These are phyloP conservation scores for Yamadazyma buinensis DNA, from an alignment of 1,139 yeast genomes.

Conservation along the genomic window DNA sequence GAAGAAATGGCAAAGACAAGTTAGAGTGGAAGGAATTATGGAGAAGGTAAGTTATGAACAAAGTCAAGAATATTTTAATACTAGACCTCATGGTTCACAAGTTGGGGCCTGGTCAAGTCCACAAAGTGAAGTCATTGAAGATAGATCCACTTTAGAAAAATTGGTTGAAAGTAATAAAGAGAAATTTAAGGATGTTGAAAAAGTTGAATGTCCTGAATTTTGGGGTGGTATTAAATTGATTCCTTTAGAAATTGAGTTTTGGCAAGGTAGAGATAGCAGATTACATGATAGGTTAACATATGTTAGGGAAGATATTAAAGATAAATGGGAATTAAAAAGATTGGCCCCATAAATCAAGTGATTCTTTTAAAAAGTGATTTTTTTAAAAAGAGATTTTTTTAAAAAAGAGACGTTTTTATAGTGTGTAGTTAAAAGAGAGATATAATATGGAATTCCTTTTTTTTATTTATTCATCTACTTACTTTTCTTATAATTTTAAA, in stretches of 20 bases:
- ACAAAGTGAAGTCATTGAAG: conserved; percentile 60
- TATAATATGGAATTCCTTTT: too few species aligned
- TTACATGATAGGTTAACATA: conserved; percentile 87
- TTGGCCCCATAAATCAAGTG: conserved; percentile 72
- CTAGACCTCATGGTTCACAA: conserved; percentile 89
- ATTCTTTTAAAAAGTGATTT: too few species aligned
- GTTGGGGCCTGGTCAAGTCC: conserved; percentile 98
- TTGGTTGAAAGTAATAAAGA: conserved; percentile 45
- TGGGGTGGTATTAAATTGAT: conserved; percentile 95
- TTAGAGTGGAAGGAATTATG: conserved; percentile 83
- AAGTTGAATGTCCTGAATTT: conserved; percentile 83
- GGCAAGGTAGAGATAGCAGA: conserved; percentile 94
- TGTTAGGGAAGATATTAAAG: conserved; percentile 47
- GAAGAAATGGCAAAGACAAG: conserved; percentile 88
- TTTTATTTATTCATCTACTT: background rate
- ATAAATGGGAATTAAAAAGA: conserved; percentile 62
- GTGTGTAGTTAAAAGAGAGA: too few species aligned
- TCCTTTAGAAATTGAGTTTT: conserved; percentile 89
- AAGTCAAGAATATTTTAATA: conserved; percentile 70
- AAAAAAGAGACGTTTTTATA: too few species aligned
- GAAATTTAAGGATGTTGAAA: conserved; percentile 51
- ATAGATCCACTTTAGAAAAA: conserved; percentile 61
- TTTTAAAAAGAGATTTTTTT: too few species aligned
- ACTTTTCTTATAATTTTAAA: too few species aligned
- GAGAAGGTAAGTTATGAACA: conserved; percentile 73